Base-by-base conservation (phyloP, 1,284 basidiomycete genomes). In the Papiliotrema fonsecae region DNA sequence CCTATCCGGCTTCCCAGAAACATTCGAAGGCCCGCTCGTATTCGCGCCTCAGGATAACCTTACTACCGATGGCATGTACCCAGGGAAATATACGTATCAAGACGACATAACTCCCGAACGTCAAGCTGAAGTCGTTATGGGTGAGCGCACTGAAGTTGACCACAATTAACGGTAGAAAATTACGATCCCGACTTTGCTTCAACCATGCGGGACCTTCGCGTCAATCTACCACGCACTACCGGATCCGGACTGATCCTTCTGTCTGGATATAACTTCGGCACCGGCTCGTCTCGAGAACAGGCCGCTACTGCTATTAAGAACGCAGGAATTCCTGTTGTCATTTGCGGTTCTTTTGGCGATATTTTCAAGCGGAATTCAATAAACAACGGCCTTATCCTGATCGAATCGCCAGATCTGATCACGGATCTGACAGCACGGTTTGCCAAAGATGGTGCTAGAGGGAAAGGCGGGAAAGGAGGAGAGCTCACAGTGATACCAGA, bases 361-460 rank as follows among this genome's bases (percentile, higher is more conserved):
- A 97, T 98, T 61, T 99, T 97, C 80, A 97, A 98, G 77, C 85
- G 94, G 28, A 98, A 99, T 72, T 86, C 91, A 14, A 98, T 98
- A 77, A 98, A 98, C 77, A 98, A 99, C 70, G 94, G 92, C 4
- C 80, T 99, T 9, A 89, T 99, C 51, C 97, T 94, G 66, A 73
- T 97, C 44, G 94, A 97, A 74, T 88, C 83, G 50, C 91, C 92
- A 0, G 86, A 87, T 61, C 81, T 99, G 42, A 86, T 98, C 21
- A 77, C 79, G 25, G 90, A 96, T 60, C 77, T 98, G 50, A 96
- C 94, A 1, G 69, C 74, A 22, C 71, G 77, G 46, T 90, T 86
- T 67, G 86, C 83, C 0, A 82, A 81, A 66, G 83, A 83, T 48
- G 87, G 84, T 0, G 77, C 77, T 65, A 78, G 93, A 1, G 86